Evolutionary conservation across 345 rosid genomes (phyloP), one percentile per base, ranked within the genome.

Genomic region (Raphanus sativus): DNA sequence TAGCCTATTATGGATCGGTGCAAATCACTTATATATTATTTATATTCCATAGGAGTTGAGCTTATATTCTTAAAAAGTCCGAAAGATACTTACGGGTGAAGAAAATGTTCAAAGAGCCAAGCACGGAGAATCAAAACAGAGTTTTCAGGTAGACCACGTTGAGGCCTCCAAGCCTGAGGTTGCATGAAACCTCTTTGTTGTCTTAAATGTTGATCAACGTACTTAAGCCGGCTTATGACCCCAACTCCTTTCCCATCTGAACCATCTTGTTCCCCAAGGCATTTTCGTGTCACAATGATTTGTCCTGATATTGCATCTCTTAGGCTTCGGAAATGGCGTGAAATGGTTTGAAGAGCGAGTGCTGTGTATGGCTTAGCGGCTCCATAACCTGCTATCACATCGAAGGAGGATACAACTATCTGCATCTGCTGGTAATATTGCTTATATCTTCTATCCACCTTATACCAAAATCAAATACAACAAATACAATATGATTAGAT

Each of bases 41-140:
- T 11, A 48, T 48, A n/a, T 48, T 5, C 7, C 54, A 48, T 4
- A n/a, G n/a, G n/a, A n/a, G n/a, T n/a, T n/a, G 16, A 48, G 17
- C 15, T 42, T 42, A n/a, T 48, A 48, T 48, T 48, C 54, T 48
- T 13, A 48, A 21, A 21, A 13, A 61, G 42, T 21, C 11, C 36
- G 56, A 17, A 36, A 69, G 17, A 52, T 24, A 81, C 82, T 86
- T 90, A 96, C 99, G 99, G 99, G 66, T 96, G 96, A 75, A 96
- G 99, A 80, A 96, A 96, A 88, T 96, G 99, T 82, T 96, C 99
- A 34, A 96, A 96, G 60, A 96, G 88, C 99, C 99, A 96, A 69
- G 98, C 98, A 21, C 98, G 99, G 64, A 96, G 99, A 76, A 93
- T 38, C 50, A 96, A 86, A 75, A 96, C 99, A 50, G 99, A 91